Base-by-base conservation (phyloP, 2,329 filamentous ascomycete species). In the Colletotrichum magnum region DNA sequence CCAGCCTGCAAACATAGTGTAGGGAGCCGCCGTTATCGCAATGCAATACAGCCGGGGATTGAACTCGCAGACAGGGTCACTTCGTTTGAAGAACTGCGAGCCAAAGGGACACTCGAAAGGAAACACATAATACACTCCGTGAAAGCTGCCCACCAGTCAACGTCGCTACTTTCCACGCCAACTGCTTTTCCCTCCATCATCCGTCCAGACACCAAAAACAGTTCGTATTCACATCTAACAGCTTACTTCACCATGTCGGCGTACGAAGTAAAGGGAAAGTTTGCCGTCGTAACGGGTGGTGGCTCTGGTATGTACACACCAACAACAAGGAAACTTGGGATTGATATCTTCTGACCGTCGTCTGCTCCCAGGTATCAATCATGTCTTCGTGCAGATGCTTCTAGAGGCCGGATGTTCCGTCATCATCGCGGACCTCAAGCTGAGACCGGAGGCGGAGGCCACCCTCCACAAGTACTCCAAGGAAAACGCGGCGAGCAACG, bases 351-450 rank as follows among this genome's bases (percentile, higher is more conserved):
- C 1, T 48, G n/a, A 2, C 24, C 36, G 16, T 24, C 4, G 13
- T 7, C 7, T 32, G 5, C 15, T 2, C 16, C 32, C 12, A 74
- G 76, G 76, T 6, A 76, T 77, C 64, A 70, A 70, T 28, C 72
- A 71, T 60, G 73, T 61, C 2, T 64, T 77, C 2, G 58, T 72
- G 0, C 56, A 73, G 41, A 43, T 65, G 15, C 71, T 78, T 2
- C 67, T 78, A 9, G 58, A 70, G 7, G 71, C 70, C 1, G 76
- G 76, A 5, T 74, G 72, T 48, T 77, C 74, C 12, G 74, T 77
- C 9, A 56, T 76, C 5, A 59, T 77, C 5, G 75, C 74, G 12
- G 76, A 77, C 24, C 15, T 77, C 5, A 60, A 41, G 5, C 69
- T 78, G 2, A 70, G 71, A 2, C 60, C 72, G 7, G 74, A 75